A percentile compares a stretch with the other conserved stretches of the same genome.
phyloP scores from a whole-genome alignment of 768 basidiomycete genomes.

The Russula sp. region DNA sequence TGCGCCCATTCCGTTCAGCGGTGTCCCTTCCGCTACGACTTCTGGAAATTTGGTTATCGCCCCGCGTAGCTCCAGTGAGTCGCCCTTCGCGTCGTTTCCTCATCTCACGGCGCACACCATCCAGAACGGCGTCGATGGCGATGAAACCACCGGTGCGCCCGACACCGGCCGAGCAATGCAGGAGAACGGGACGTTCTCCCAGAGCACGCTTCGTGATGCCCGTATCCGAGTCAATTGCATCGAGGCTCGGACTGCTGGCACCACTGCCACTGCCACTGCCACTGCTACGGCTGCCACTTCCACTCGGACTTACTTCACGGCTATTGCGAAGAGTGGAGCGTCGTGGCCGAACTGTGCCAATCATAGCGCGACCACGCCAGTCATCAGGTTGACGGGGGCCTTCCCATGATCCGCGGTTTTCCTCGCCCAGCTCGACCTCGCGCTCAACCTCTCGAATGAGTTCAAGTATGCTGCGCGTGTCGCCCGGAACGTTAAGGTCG shows the following conservation, averaged over 20 bases:
- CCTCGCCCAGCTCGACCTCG: slow-evolving; percentile 24
- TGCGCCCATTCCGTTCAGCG: slow-evolving; percentile 10
- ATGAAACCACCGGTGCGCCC: slow-evolving; percentile 94
- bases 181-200: slow-evolving; percentile 54
- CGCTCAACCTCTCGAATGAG: slow-evolving; percentile 67
- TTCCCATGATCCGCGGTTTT: slow-evolving; percentile 21
- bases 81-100: slow-evolving; percentile 28
- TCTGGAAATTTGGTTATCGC: slow-evolving; percentile 10
- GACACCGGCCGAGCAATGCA: slow-evolving; percentile 93
- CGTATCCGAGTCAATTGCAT: slow-evolving; percentile 43
- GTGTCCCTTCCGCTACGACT: slow-evolving; percentile 19
- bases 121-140: slow-evolving; percentile 78
- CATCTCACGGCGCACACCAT: slow-evolving; percentile 60
- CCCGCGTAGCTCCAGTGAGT: slow-evolving; percentile 22
- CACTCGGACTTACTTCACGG: slow-evolving; percentile 17
- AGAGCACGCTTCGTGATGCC: slow-evolving; percentile 51
- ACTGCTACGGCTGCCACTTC: slow-evolving; percentile 12
- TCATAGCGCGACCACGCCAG: slow-evolving; percentile 14
- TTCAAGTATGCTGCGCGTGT: slow-evolving; percentile 64
- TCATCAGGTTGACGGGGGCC: slow-evolving; percentile 25
- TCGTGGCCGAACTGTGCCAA: slow-evolving; percentile 10
- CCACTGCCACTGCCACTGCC: slow-evolving; percentile 1
- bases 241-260: slow-evolving; percentile 15
- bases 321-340: slow-evolving; percentile 4
- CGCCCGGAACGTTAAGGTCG: slow-evolving; percentile 90